phyloP scores from a whole-genome alignment of 1,284 basidiomycete species.

The Trametes versicolor region DNA sequence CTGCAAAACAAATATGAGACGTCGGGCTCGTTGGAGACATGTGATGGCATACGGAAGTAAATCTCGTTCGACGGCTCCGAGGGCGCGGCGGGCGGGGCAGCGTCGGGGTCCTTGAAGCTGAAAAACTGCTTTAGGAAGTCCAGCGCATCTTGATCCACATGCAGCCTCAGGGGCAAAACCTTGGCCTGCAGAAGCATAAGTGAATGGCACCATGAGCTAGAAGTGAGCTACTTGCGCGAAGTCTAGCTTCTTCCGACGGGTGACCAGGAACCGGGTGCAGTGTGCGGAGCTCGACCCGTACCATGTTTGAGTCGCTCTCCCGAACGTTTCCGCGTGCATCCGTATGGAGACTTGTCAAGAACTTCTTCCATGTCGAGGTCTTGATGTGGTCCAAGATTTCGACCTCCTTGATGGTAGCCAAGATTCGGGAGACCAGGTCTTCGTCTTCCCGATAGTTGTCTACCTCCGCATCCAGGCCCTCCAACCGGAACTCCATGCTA shows the following conservation, averaged over 20 bases:
- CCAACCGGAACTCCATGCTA: conserved; percentile 87
- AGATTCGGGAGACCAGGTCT: conserved; percentile 69
- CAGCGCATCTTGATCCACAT: conserved; percentile 98
- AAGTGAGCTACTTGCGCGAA: conserved; percentile 67
- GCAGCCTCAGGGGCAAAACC: conserved; percentile 88
- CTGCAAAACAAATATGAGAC: conserved; percentile 48
- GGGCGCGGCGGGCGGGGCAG: conserved; percentile 42
- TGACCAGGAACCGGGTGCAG: conserved; percentile 77
- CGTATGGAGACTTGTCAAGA: conserved; percentile 85
- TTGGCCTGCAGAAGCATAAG: conserved; percentile 68
- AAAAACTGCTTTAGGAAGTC: conserved; percentile 98
- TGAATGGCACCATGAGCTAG: not conserved
- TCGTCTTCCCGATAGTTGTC: conserved; percentile 70
- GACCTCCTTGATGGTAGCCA: conserved; percentile 74
- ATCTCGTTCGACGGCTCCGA: conserved; percentile 58
- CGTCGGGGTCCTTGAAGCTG: conserved; percentile 80
- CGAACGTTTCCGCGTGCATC: conserved; percentile 88
- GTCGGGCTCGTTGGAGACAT: conserved; percentile 8
- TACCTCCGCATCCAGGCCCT: conserved; percentile 71
- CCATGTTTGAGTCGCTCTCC: conserved; percentile 93
- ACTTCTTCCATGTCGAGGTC: conserved; percentile 98
- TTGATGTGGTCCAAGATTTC: conserved; percentile 98
- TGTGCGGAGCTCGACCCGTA: conserved; percentile 82
- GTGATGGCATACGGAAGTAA: conserved; percentile 75
- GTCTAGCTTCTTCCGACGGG: conserved; percentile 80